Percentiles rank a stretch among this genome's conserved stretches.
Evolutionary conservation across 768 basidiomycete species (phyloP).

Genomic region (Pleurotus giganteus): DNA sequence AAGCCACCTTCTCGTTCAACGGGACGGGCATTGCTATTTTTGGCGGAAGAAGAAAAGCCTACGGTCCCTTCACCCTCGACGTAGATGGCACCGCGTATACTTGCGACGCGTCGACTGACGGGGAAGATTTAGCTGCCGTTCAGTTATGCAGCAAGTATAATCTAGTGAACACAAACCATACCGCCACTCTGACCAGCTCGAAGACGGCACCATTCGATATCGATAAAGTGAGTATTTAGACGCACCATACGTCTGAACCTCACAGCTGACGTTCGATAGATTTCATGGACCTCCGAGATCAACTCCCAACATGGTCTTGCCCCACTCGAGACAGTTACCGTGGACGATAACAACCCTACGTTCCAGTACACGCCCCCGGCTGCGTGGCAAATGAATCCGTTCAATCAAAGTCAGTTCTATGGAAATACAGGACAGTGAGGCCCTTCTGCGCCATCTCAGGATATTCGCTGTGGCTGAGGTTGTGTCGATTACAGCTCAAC

Average conservation of each 20-base stretch:
- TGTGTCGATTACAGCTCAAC: constrained; percentile 15
- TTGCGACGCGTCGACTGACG: constrained; percentile 17
- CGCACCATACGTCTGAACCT: not conserved
- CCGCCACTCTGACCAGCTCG: constrained; percentile 21
- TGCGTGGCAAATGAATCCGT: constrained; percentile 24
- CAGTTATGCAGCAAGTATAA: constrained; percentile 26
- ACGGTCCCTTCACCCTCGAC: constrained; percentile 31
- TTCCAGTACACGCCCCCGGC: constrained; percentile 26
- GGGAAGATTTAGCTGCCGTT: constrained; percentile 21
- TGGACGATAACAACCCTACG: constrained; percentile 23
- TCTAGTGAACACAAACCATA: constrained; percentile 26
- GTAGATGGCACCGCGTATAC: constrained; percentile 23
- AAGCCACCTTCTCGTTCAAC: constrained; percentile 31
- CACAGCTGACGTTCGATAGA: constrained; percentile 11
- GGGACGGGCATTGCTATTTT: constrained; percentile 35
- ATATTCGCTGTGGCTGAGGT: not conserved
- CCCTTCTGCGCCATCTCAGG: not conserved
- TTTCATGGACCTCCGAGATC: constrained; percentile 18
- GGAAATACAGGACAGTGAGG: constrained; percentile 31
- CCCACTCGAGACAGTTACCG: constrained; percentile 4
- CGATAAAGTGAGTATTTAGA: constrained; percentile 27
- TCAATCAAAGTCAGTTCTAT: constrained; percentile 22
- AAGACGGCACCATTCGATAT: constrained; percentile 27
- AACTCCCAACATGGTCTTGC: constrained; percentile 2
- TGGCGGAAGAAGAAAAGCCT: constrained; percentile 32